These are phyloP conservation scores for Colletotrichum euphorbiae DNA, from an alignment of 2,329 filamentous ascomycete species.

Conservation along the genomic window DNA sequence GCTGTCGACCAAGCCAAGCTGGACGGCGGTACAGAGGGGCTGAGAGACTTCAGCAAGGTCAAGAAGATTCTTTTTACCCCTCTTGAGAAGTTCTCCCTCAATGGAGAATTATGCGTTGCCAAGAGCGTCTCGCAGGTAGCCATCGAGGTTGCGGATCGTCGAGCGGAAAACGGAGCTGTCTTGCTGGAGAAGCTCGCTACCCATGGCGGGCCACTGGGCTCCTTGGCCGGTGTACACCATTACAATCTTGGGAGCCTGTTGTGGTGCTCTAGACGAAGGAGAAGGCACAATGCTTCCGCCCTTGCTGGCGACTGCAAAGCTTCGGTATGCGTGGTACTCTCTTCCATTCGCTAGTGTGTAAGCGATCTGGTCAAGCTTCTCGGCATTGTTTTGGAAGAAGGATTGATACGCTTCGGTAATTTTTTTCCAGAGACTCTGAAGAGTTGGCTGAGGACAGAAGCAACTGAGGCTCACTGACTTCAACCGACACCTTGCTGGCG, in stretches of 20 bases:
- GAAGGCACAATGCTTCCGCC: conserved; percentile 28
- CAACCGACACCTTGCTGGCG: background rate
- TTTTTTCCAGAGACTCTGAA: background rate
- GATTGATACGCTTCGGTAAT: conserved; percentile 34
- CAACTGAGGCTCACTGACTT: conserved; percentile 33
- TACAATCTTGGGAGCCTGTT: conserved; percentile 44
- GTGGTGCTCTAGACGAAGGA: conserved; percentile 37
- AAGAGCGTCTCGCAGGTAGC: background rate
- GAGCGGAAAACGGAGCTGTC: conserved; percentile 18
- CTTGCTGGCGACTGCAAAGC: conserved; percentile 40
- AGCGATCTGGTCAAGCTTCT: conserved; percentile 41
- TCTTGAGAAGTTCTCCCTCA: conserved; percentile 39
- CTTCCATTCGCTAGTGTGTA: conserved; percentile 48
- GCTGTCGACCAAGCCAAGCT: conserved; percentile 55
- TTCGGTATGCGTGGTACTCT: conserved; percentile 44
- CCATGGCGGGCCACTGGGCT: conserved; percentile 39
- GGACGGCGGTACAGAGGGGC: conserved; percentile 45
- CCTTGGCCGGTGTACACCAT: conserved; percentile 40
- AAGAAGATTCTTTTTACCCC: background rate
- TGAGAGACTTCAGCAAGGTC: conserved; percentile 38
- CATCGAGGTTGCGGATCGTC: conserved; percentile 38
- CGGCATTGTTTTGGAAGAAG: conserved; percentile 38
- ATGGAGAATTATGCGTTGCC: conserved; percentile 13
- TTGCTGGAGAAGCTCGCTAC: conserved; percentile 19
- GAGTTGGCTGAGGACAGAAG: conserved; percentile 31